Evolutionary conservation across 2,329 filamentous ascomycete genomes (phyloP), one percentile per base, ranked within the genome.

Genomic region (Colletotrichum aenigma): DNA sequence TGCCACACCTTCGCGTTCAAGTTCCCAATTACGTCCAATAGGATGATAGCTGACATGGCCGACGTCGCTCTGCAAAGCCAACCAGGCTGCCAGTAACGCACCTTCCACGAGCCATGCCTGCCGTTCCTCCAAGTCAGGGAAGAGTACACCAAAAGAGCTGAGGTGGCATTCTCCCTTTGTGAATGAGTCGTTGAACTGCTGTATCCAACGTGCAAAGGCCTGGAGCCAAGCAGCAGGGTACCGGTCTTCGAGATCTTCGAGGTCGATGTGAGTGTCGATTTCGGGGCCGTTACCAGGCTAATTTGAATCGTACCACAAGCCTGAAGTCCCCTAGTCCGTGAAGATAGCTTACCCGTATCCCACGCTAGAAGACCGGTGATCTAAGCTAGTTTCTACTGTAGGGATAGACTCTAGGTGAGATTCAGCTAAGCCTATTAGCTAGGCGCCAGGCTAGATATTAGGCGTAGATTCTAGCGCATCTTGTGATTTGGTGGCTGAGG

Each of bases 301-400:
- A 1, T 0, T 1, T n/a, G 38, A 1, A 0, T 12, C 3, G 0
- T n/a, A 43, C 38, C 38, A 43, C 1, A n/a, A 43, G 18, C 38
- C 18, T 43, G 38, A 43, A 43, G 38, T 43, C 5, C 5, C 38
- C 2, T 2, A 10, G 9, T 43, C 38, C 0, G 38, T 43, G 0
- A 2, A 12, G 0, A 43, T 43, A 18, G 0, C 1, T 18, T 43
- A 43, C 3, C 2, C 18, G 38, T 3, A 2, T 43, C 38, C 38
- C 18, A 1, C 6, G 4, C n/a, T 18, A 1, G 38, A n/a, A 18
- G 18, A 9, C 16, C n/a, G 16, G 18, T 3, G 38, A 18, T 43
- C 38, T 6, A 18, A 43, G 38, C 2, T 18, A 4, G 38, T 9
- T 18, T 43, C 18, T 5, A 6, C 8, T 3, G 3, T 10, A n/a